Base-by-base conservation (phyloP, 345 rosid species). In the Camelina laxa region DNA sequence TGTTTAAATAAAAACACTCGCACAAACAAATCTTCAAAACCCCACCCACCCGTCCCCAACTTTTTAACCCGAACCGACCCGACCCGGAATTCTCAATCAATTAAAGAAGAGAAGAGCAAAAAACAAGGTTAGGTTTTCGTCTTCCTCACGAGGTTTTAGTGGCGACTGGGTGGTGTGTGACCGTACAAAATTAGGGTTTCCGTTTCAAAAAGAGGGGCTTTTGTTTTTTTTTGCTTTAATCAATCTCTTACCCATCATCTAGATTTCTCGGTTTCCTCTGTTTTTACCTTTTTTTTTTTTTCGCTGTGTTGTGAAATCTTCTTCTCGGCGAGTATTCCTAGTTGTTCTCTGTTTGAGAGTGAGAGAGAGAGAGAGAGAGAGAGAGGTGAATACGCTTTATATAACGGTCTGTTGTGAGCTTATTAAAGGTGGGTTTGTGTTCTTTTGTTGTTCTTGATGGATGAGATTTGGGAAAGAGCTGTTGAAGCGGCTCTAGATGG, bases 401-500 rank as follows among this genome's bases (percentile, higher is more conserved):
- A 44, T 2, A 3, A 15, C 17, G 8, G 17, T 4, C 17, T 44
- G 20, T 8, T 35, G 44, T 33, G 63, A 58, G 63, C 1, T 58
- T 17, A 10, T 58, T 17, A 10, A 2, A 35, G 44, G 63, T 9
- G 15, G 63, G 44, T 58, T 58, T 16, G 42, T 27, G 30, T 27
- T 27, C 22, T 58, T 58, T 58, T 33, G 2, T 33, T 4, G 7
- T 33, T 33, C 9, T 33, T 35, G 7, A 73, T 90, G 96, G 96
- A 87, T 60, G 93, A 90, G 90, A 87, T 85, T 78, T 90, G 96
- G 96, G 89, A 90, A 74, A 69, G 85, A 74, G 91, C 91, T 42
- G 90, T 90, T 67, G 90, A 84, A 79, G 75, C 89, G 63, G 90
- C 91, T 19, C 71, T 88, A 44, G 93, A 76, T 39, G 91, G 93